A percentile compares a stretch with the other conserved stretches of the same genome.
phyloP scores from a whole-genome alignment of 805 yeast genomes.

The Saccharomyces cerevisiae region DNA sequence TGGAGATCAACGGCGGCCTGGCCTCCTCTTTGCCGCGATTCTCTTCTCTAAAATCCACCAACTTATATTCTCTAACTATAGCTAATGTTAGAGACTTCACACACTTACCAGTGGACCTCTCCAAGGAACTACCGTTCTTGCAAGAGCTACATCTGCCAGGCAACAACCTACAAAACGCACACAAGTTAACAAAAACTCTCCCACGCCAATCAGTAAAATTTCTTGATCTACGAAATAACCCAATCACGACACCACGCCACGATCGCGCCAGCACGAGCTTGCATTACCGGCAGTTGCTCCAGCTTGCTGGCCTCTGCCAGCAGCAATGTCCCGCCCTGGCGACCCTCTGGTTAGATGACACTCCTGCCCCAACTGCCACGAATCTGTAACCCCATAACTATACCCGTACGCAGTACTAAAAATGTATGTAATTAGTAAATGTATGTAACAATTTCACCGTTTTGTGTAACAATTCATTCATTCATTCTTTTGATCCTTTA shows the following conservation, averaged over 20 bases:
- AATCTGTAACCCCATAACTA: background rate
- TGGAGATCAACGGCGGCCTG: conserved; percentile 5
- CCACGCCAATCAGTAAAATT: conserved; percentile 10
- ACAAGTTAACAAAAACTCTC: conserved; percentile 8
- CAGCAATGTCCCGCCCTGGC: conserved; percentile 1
- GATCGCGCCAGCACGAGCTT: background rate
- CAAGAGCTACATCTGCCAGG: conserved; percentile 12
- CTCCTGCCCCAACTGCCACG: background rate
- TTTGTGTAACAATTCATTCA: background rate
- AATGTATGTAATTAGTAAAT: background rate
- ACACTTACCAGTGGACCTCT: conserved; percentile 8
- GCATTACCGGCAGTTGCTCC: background rate
- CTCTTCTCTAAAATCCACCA: conserved; percentile 5
- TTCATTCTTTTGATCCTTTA: background rate
- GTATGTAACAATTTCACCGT: background rate
- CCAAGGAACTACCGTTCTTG: conserved; percentile 9
- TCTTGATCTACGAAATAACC: conserved; percentile 13
- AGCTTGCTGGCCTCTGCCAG: background rate
- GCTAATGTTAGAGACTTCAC: conserved; percentile 7
- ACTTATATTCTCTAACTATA: conserved; percentile 7
- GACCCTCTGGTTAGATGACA: background rate
- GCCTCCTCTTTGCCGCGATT: conserved; percentile 6
- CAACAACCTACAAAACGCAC: conserved; percentile 12
- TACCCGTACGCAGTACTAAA: background rate
- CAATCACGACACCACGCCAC: conserved; percentile 4